Evolutionary conservation across 495 filamentous ascomycete genomes (phyloP), one percentile per base, ranked within the genome.

Genomic region (Polyplosphaeria fusca): DNA sequence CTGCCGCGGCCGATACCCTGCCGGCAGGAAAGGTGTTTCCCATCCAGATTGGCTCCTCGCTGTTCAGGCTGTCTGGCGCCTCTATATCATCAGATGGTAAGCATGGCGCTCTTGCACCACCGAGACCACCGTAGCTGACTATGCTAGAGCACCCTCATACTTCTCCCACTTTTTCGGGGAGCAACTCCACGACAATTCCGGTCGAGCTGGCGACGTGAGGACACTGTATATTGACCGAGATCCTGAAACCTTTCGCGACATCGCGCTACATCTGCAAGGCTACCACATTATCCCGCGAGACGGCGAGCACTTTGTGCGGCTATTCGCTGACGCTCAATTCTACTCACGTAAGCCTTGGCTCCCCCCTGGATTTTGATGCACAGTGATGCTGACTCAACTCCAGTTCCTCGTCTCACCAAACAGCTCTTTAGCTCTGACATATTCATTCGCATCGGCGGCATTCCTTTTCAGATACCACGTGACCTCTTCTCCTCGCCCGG

Each of bases 141-240:
- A 67, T 76, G 71, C 70, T 76, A 79, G 76, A 97, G 92, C 91
- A 73, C 92, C 92, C 64, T 96, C 93, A 57, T 98, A 96, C 71
- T 96, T 98, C 71, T 95, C 93, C 19, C 86, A 86, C 59, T 96
- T 91, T 74, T 98, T 98, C 74, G 82, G 83, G 52, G 86, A 87
- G 58, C 91, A 96, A 72, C 68, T 98, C 16, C 79, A 79, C 46
- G 69, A 72, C 51, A 78, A 80, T 42, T 75, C 81, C 51, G 78
- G 77, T n/a, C 72, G 78, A 55, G 79, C 79, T 55, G 76, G 80
- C 52, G 77, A 81, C 55, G 40, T 78, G 46, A 76, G 81, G 48
- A 95, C 92, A 4, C 79, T 96, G 19, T 96, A 94, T 71, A 96
- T 98, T 68, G 92, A 98, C 74, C 84, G 92, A 35, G 93, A 98